Evolutionary conservation across 805 yeast species (phyloP), one percentile per base, ranked within the genome.

Genomic region (Schwanniomyces polymorphus): DNA sequence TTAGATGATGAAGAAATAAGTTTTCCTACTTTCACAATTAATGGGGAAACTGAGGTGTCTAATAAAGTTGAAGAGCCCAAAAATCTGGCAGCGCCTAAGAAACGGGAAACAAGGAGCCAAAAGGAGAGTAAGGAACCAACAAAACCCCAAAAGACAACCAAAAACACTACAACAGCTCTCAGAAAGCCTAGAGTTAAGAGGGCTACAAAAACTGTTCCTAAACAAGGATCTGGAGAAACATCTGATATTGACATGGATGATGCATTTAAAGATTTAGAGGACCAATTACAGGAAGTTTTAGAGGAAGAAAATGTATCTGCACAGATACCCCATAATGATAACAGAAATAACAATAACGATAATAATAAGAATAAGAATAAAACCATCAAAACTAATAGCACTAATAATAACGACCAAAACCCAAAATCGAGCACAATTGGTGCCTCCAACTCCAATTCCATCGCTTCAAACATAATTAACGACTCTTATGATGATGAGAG

Each of bases 201-300:
- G 26, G 29, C 29, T 26, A 25, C n/a, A 28, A 38, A 31, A 16
- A 31, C 35, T 1, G 21, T 31, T 31, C 35, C 39, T 17, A 25
- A 41, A 10, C 17, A 44, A 28, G n/a, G 21, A 38, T 4, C 35
- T 17, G 18, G 5, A 8, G 29, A 31, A 16, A 29, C 44, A n/a
- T 34, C 31, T 17, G 48, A 45, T 16, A 14, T 47, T n/a, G 72
- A 64, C 16, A 52, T 60, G 49, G 70, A 62, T 26, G 76, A 73
- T 54, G 77, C 72, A 26, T 73, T 73, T 48, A 67, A 67, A 35
- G 77, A 72, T 51, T 61, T 73, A 38, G 78, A 73, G 43, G 71
- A 70, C 46, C 74, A 73, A 48, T 54, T 73, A 31, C 65, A 71
- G 45, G 75, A 73, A 50, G 76, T 71, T 5, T 54, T 73, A 34